Percentiles rank a stretch among this genome's conserved stretches.
Evolutionary conservation across 495 filamentous ascomycete species (phyloP).

Genomic region (Delitschia confertaspora): DNA sequence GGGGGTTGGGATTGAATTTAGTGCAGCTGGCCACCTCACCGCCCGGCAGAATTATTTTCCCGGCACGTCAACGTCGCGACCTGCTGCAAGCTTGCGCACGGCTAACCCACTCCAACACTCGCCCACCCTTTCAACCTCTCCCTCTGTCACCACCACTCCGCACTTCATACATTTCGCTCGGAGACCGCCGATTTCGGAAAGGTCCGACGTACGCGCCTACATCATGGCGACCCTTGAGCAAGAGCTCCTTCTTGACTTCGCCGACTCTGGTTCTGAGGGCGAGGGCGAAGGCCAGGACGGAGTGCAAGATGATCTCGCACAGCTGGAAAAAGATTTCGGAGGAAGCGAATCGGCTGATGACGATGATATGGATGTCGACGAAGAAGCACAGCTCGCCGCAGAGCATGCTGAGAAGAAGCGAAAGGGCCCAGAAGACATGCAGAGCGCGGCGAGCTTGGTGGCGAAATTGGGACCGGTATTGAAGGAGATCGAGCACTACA

Average conservation of each 20-base stretch:
- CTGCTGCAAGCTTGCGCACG: too few relatives aligned
- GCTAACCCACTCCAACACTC: too few relatives aligned
- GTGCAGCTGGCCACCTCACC: slow-evolving; percentile 1
- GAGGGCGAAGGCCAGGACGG: slow-evolving; percentile 35
- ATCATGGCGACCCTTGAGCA: slow-evolving; percentile 71
- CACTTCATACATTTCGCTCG: too few relatives aligned
- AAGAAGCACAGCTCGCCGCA: slow-evolving; percentile 35
- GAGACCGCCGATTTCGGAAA: too few relatives aligned
- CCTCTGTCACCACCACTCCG: too few relatives aligned
- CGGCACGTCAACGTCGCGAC: too few relatives aligned
- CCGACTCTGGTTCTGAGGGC: slow-evolving; percentile 46
- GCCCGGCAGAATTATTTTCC: slow-evolving; percentile 21
- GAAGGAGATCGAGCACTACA: slow-evolving; percentile 67
- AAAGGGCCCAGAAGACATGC: slow-evolving; percentile 65
- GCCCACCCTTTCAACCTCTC: too few relatives aligned
- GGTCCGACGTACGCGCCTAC: too few relatives aligned
- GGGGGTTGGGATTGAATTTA: slow-evolving; percentile 4
- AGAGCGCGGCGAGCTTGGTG: slow-evolving; percentile 65
- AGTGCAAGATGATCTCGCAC: slow-evolving; percentile 12
- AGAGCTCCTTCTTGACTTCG: slow-evolving; percentile 84
- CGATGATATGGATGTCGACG: slow-evolving; percentile 40
- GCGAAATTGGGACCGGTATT: slow-evolving; percentile 64
- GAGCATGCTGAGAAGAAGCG: slow-evolving; percentile 45
- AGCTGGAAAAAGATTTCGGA: slow-evolving; percentile 40
- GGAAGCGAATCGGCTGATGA: slow-evolving; percentile 42